Evolutionary conservation across 169 alveolate genomes (phyloP).

Genomic region (Neospora caninum): DNA sequence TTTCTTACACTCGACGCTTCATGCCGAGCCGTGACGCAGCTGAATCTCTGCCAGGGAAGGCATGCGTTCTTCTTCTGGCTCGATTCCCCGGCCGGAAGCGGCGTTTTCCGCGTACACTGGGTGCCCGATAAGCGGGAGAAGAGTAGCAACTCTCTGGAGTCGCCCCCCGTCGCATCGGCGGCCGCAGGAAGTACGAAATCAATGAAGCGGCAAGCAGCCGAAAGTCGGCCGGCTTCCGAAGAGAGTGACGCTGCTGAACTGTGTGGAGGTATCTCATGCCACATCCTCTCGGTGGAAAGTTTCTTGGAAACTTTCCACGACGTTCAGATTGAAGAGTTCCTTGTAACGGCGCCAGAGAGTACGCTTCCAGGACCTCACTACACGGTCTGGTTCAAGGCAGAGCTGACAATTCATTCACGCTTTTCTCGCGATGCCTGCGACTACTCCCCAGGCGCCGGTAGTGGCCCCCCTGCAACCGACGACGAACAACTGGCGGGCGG

Average conservation of each 20-base stretch:
- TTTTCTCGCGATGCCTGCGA: not conserved
- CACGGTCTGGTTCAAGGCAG: conserved; percentile 51
- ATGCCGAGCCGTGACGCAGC: not conserved
- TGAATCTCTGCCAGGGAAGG: not conserved
- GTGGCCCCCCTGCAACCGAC: not conserved
- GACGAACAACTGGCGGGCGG: too few species aligned
- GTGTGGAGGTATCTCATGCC: not conserved
- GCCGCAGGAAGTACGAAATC: not conserved
- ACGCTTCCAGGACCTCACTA: conserved; percentile 9
- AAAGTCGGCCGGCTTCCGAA: not conserved
- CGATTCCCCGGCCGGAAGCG: not conserved
- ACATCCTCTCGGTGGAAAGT: not conserved
- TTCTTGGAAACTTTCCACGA: not conserved
- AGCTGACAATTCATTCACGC: conserved; percentile 31
- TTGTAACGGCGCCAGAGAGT: conserved; percentile 43
- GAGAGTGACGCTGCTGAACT: not conserved
- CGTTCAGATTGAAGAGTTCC: conserved; percentile 11
- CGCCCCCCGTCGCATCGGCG: not conserved
- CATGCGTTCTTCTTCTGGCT: conserved; percentile 20
- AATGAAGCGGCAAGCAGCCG: not conserved
- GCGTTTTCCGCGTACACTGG: conserved; percentile 33
- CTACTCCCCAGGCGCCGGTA: not conserved
- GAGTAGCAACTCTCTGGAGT: not conserved
- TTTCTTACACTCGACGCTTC: not conserved
- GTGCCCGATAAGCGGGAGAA: not conserved